Evolutionary conservation across 768 basidiomycete genomes (phyloP), one percentile per base, ranked within the genome.

Genomic region (Suillus sp.): DNA sequence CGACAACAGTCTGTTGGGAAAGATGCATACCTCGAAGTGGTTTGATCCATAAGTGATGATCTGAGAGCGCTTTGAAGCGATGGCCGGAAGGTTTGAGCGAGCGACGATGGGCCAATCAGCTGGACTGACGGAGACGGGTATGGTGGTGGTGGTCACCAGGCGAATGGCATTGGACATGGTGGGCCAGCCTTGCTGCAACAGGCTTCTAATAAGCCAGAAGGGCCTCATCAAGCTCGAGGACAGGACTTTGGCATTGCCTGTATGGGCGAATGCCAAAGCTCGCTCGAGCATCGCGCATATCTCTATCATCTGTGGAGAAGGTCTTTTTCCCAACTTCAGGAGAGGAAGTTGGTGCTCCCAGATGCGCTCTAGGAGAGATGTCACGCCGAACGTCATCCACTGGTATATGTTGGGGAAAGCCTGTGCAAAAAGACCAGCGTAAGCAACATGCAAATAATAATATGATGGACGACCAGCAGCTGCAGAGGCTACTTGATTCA

Each of bases 381-480:
- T 56, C 0, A 62, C 2, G 3, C 61, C 61, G 3, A 14, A 62
- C 6, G 54, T 54, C 35, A 30, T 62, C 61, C 61, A 62, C 22
- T 62, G 25, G 7, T 50, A 50, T 16, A 50, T 16, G 14, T 50
- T 14, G 0, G 48, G 27, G 14, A 50, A 50, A 14, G 48, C 48
- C 48, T 50, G 8, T 6, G 7, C 4, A 30, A 4, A 4, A 35
- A 9, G 1, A 10, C 5, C 8, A 9, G 34, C 2, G 34, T 35
- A 1, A 35, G 8, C 10, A 35, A 35, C 10, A 10, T 35, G 8
- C 8, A 9, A 9, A 9, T 1, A 35, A 35, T 35, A 9, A 1
- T 1, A 9, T n/a, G n/a, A n/a, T n/a, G n/a, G n/a, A n/a, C n/a
- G n/a, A n/a, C n/a, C n/a, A n/a, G n/a, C n/a, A n/a, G n/a, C n/a